These are phyloP conservation scores for Globisporangium nagaii DNA, from an alignment of 352 stramenopile species.

Conservation along the genomic window DNA sequence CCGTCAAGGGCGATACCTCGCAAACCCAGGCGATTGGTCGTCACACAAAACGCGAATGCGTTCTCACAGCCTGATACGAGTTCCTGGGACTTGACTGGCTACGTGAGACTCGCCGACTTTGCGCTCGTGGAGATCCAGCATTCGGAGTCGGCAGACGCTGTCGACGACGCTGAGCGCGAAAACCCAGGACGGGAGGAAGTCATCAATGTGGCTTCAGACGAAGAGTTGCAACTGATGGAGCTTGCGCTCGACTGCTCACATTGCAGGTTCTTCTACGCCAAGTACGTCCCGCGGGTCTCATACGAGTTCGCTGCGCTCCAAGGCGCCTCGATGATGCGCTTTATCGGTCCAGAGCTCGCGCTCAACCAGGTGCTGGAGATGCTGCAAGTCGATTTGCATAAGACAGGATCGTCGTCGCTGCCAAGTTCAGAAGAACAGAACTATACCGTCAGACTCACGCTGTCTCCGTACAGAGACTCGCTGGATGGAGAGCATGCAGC, in stretches of 20 bases:
- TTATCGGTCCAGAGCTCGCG: constrained; percentile 11
- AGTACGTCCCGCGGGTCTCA: constrained; percentile 30
- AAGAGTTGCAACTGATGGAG: constrained; percentile 11
- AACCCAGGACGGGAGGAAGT: too few species aligned
- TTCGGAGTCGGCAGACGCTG: not conserved
- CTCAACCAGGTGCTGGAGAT: constrained; percentile 19
- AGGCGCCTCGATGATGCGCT: constrained; percentile 14
- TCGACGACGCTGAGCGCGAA: not conserved
- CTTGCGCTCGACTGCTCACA: constrained; percentile 15
- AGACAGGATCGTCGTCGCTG: not conserved
- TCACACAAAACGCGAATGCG: not conserved
- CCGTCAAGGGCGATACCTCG: not conserved
- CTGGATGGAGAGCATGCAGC: not conserved
- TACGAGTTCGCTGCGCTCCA: constrained; percentile 30
- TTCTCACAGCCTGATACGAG: not conserved
- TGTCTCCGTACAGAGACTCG: not conserved
- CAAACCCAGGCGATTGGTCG: constrained; percentile 4
- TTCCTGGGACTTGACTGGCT: not conserved
- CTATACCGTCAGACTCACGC: not conserved
- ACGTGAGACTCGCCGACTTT: not conserved
- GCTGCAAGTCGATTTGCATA: constrained; percentile 10
- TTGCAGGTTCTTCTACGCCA: constrained; percentile 23
- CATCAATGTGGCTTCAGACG: not conserved
- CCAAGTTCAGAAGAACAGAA: not conserved
- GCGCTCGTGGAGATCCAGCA: not conserved